These are phyloP conservation scores for Grosmannia penicillata DNA, from an alignment of 2,329 filamentous ascomycete genomes.

Conservation along the genomic window DNA sequence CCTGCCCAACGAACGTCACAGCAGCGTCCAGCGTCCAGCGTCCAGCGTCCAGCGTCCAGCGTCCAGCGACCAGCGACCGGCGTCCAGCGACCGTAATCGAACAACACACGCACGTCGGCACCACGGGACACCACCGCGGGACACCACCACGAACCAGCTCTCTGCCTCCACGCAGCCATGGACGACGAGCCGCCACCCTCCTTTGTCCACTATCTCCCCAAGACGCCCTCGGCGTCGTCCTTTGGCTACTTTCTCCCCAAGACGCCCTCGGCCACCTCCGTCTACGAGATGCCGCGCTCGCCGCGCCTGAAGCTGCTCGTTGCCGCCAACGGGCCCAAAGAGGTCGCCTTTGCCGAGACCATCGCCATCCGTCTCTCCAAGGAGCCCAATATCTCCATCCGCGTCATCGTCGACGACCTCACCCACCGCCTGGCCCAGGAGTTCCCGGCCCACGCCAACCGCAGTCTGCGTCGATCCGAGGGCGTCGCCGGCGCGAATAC, in stretches of 20 bases:
- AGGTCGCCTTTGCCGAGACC: conserved; percentile 50
- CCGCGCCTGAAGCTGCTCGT: conserved; percentile 45
- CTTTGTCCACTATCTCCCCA: conserved; percentile 9
- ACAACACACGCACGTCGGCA: too few species aligned
- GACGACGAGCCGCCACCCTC: conserved; percentile 11
- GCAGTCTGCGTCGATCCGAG: conserved; percentile 19
- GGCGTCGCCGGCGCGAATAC: conserved; percentile 12
- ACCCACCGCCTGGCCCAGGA: conserved; percentile 48
- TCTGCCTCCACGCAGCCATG: conserved; percentile 6
- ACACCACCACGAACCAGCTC: not conserved
- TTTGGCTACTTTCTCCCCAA: conserved; percentile 11
- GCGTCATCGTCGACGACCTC: conserved; percentile 51
- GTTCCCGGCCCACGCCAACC: conserved; percentile 44
- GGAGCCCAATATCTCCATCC: conserved; percentile 43
- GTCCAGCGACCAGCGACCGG: too few species aligned
- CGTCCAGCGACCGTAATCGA: too few species aligned
- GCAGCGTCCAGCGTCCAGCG: too few species aligned
- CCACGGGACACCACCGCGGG: too few species aligned
- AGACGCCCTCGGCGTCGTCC: conserved; percentile 9
- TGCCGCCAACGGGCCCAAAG: conserved; percentile 48
- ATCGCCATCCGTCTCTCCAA: conserved; percentile 54
- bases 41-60: too few species aligned
- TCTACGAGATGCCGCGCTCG: conserved; percentile 12
- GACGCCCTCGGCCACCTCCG: conserved; percentile 8
- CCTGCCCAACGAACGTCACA: too few species aligned